Evolutionary conservation across 2,329 filamentous ascomycete species (phyloP), one percentile per base, ranked within the genome.

Genomic region (Polytolypa hystricis): DNA sequence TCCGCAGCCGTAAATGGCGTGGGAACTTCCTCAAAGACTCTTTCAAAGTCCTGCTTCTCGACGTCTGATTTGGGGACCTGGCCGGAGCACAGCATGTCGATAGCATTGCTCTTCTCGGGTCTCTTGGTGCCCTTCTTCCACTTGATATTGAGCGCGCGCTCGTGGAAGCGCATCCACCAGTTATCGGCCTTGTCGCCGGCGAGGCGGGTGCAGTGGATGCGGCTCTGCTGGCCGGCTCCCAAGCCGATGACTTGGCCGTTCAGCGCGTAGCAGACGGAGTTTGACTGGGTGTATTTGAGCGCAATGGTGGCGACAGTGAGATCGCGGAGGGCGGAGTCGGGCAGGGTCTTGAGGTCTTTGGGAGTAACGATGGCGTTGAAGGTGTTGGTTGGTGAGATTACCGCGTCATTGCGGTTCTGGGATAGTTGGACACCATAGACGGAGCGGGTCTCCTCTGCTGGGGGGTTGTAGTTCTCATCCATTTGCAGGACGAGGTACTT

Each of bases 111-210:
- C 77, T 96, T 98, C 62, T 95, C 89, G 31, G 91, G 75, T 40
- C 91, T 79, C 78, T 96, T 96, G 56, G 83, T 85, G 52, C 91
- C 89, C 69, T 91, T 89, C 74, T 94, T 95, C 84, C 86, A 98
- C 69, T 89, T 84, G 60, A 98, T 81, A 55, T 69, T 72, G 33
- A 96, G 73, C 9, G 91, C 84, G 36, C 84, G 81, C 50, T 84
- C 80, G 69, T 95, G 84, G 77, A 96, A 96, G 54, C 91, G 83
- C 72, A 98, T 82, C 91, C 89, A 98, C 89, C 89, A 96, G 72
- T 93, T 95, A 65, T 98, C 91, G 33, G 87, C 85, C 73, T 98
- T 98, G 70, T 96, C 89, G 42, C 91, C 91, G 8, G 91, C 91
- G 35, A 98, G 77, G 47, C 91, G 81, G 28, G 91, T 98, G 76